Base-by-base conservation (phyloP, 495 filamentous ascomycete species). In the Pseudomonodictys pantanalensis region DNA sequence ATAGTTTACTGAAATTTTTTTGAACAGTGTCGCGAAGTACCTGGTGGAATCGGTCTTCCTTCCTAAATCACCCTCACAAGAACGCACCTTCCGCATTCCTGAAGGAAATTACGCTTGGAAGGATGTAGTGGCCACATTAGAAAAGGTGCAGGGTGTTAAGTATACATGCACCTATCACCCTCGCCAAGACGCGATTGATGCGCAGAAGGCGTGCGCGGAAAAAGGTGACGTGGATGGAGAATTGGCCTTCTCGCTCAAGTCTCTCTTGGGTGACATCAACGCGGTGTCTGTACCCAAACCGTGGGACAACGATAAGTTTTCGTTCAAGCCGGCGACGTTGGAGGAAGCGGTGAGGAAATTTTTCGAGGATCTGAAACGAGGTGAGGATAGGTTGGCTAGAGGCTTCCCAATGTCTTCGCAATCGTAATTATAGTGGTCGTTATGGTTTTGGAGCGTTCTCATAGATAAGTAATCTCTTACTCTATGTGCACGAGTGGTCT, bases 281-380 rank as follows among this genome's bases (percentile, higher is more conserved):
- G 26, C 9, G 44, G 29, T 41, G 44, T 2, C 22, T 17, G 55
- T 58, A 18, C 32, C 32, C 12, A 25, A 58, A 20, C 44, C 44
- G 44, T 50, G 44, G 55, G 55, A 58, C 26, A 58, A 58, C 35
- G 55, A 41, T n/a, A 42, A 49, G 55, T 58, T 58, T 49, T n/a
- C 12, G 29, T 59, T 51, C 25, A 39, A 50, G 56, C 45, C 45
- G n/a, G 56, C 30, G 56, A 29, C 30, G 45, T 50, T 59, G 24
- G 46, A 44, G 28, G 22, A 51, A 25, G 22, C 56, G 44, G 26
- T 59, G 44, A 39, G 30, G 32, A 51, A 26, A 30, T 25, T 59
- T 35, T 51, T 50, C 18, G 56, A 10, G 45, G 46, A 52, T 48
- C 45, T 48, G 45, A 48, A 48, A 48, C 45, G 45, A 23, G 45